Percentiles rank a stretch among this genome's conserved stretches.
Evolutionary conservation across 1,284 basidiomycete species (phyloP).

Genomic region (Hemileccinum hortonii): DNA sequence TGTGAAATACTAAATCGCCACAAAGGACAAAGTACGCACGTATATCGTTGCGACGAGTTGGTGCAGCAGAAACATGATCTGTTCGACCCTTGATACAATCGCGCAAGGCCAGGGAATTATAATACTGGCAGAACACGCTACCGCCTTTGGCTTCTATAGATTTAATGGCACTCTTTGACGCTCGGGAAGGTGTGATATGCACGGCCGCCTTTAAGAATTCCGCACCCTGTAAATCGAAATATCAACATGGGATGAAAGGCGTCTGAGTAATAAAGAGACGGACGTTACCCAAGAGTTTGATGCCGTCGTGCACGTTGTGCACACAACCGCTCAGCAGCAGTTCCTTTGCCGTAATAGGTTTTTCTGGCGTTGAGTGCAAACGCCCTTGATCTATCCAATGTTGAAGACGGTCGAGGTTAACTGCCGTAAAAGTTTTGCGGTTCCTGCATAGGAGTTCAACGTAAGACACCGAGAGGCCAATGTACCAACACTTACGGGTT

Average conservation of each 20-base stretch:
- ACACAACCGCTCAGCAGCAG: conserved; percentile 84
- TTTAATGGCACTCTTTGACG: conserved; percentile 82
- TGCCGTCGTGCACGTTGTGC: conserved; percentile 84
- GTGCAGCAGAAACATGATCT: conserved; percentile 70
- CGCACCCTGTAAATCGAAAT: conserved; percentile 49
- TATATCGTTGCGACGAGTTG: conserved; percentile 84
- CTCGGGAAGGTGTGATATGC: conserved; percentile 82
- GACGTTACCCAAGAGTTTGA: conserved; percentile 88
- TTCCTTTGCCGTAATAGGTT: conserved; percentile 88
- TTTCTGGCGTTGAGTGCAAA: conserved; percentile 73
- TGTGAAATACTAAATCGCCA: conserved; percentile 10
- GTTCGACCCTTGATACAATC: conserved; percentile 76
- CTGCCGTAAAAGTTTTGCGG: conserved; percentile 73
- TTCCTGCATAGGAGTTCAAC: conserved; percentile 46
- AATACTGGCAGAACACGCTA: conserved; percentile 86
- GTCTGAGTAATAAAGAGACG: conserved; percentile 27
- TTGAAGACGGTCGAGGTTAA: conserved; percentile 88
- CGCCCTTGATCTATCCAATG: conserved; percentile 88
- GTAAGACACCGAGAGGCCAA: not conserved
- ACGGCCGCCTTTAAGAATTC: conserved; percentile 72
- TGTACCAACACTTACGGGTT: conserved; percentile 70
- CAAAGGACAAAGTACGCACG: conserved; percentile 45
- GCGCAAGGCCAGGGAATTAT: conserved; percentile 82
- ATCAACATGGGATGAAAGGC: conserved; percentile 3
- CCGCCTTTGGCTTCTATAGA: conserved; percentile 85